Conservation (phyloP, 164 flowering plant genomes). For the Vitis amurensis region DNA sequence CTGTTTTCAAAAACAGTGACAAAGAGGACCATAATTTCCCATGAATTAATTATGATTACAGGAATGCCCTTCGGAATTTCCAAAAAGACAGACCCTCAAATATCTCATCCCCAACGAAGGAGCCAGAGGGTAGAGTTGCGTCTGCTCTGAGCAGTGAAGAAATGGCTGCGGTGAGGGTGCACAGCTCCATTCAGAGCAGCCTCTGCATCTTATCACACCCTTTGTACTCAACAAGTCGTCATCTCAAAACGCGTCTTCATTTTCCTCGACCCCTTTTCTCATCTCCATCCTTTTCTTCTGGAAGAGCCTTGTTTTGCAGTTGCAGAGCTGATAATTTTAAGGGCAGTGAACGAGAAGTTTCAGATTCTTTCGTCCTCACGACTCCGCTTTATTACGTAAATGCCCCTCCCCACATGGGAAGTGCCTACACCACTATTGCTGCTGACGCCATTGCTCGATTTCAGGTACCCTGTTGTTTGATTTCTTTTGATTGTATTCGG, state of each 20-base stretch:
- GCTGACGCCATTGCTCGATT: slow-evolving; percentile 95
- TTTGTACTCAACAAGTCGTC: slow-evolving; percentile 23
- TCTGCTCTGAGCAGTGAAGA: not conserved
- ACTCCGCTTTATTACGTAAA: slow-evolving; percentile 98
- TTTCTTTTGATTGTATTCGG: not conserved
- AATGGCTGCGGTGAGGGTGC: slow-evolving; percentile 51
- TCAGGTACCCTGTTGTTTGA: slow-evolving; percentile 48
- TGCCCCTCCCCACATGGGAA: slow-evolving; percentile 99
- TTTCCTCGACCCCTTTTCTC: slow-evolving; percentile 22
- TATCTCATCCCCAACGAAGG: no score
- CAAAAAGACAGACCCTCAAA: no score
- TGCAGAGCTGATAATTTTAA: slow-evolving; percentile 12
- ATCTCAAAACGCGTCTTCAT: slow-evolving; percentile 20
- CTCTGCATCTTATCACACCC: slow-evolving; percentile 40
- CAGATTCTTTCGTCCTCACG: slow-evolving; percentile 76
- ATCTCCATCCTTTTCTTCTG: slow-evolving; percentile 10
- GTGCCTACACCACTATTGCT: slow-evolving; percentile 98
- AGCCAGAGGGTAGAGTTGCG: no score
- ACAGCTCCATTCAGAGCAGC: slow-evolving; percentile 41
- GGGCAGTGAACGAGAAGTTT: not conserved
- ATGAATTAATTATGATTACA: no score
- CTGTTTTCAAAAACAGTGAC: no score
- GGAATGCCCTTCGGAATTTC: no score
- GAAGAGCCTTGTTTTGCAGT: slow-evolving; percentile 29
- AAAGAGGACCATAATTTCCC: no score